Evolutionary conservation across 164 flowering plant genomes (phyloP), one percentile per base, ranked within the genome.

Genomic region (Cinnamomum micranthum): DNA sequence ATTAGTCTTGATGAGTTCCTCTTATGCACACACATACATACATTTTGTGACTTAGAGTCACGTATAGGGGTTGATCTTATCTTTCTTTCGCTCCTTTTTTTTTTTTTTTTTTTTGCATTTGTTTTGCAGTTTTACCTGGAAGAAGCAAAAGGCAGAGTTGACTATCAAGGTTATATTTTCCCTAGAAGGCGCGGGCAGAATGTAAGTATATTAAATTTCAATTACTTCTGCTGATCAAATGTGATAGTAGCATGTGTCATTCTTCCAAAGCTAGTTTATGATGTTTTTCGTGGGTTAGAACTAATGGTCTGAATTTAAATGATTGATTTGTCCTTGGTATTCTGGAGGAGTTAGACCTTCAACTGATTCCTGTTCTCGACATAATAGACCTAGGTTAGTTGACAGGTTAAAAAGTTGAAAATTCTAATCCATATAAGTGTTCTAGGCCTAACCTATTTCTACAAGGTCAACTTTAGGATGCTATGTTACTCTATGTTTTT

Each of bases 131-230:
- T 95, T 82, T 93, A 92, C 81, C 77, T 92, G 19, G 99, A 95
- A 83, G 99, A 95, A 82, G 89, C 94, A 27, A 93, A 93, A 82
- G 98, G 98, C 66, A 89, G 82, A 33, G 96, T 92, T 68, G 92
- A 95, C 74, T 95, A 95, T 80, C 99, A 93, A 84, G 99, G 99
- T 35, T 95, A 91, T 77, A 91, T 93, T 69, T 87, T 87, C 66
- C 98, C 99, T 19, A 81, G 95, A 75, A 86, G 98, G 64, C 92
- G 87, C 74, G 97, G 97, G 20, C 73, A 92, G 64, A 77, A 69
- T 55, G 99, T 95, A 87, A 93, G 97, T 87, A 59, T 74, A 63
- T 62, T 64, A 28, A 64, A 60, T 67, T 67, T 67, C 28, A 15
- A 31, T 31, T 1, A 3, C 15, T 67, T 25, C 6, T 23, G 31